Evolutionary conservation across 345 rosid species (phyloP), one percentile per base, ranked within the genome.

Genomic region (Ceriops zippeliana): DNA sequence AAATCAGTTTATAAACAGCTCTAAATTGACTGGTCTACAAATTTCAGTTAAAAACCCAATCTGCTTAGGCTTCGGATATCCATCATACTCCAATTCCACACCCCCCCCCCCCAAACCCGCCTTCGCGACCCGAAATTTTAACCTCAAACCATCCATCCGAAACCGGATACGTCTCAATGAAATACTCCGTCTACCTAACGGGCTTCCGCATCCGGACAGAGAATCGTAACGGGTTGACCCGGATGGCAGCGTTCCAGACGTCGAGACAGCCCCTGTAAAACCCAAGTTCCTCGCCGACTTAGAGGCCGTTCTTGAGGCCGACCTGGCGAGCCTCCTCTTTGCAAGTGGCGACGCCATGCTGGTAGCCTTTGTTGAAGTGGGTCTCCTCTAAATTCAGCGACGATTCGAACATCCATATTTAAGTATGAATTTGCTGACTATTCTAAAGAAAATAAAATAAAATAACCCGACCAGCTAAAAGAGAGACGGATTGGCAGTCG

Each of bases 191-290:
- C 53, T 85, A 81, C 73, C 78, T 71, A 58, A 93, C 71, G 62
- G 80, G 72, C 85, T 83, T 85, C 47, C 81, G 87, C 63, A 85
- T 71, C 70, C 89, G 84, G 61, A 74, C 35, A 26, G 93, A 86
- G 79, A 84, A 84, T n/a, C 71, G 80, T 24, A 54, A 56, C 2
- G 90, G 87, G 10, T 82, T 81, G 46, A 76, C 65, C 67, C 74
- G 80, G 69, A 88, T 77, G 7, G 70, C 86, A 6, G 93, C 83
- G 68, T 67, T 86, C 91, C 95, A 89, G 15, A 91, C 73, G 49
- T 79, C 85, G 56, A 84, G 82, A 75, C 96, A 93, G 58, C 96
- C 96, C 56, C 71, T 77, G 83, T 93, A 89, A 82, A 93, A 83
- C 2, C 96, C 96, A 19, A 89, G 56, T 35, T 89, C 90, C 79